A percentile compares a stretch with the other conserved stretches of the same genome.
Evolutionary conservation across 1,139 yeast species (phyloP).

Genomic region (Nakaseomyces bracarensis): DNA sequence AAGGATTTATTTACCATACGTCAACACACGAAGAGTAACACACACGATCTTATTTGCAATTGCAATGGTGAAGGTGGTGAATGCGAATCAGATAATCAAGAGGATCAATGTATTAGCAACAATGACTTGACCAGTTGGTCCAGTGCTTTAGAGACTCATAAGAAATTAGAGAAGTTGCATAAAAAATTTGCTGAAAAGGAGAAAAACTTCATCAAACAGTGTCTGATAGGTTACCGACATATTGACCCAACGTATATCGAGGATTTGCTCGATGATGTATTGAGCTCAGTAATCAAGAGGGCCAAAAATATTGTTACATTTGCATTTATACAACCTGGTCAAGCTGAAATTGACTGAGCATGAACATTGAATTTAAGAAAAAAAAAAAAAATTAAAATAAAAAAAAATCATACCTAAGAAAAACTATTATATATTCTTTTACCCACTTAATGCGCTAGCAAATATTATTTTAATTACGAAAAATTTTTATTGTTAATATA

Average conservation of each 20-base stretch:
- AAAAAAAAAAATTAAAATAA: too few relatives aligned
- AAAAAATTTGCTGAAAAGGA: conserved; percentile 28
- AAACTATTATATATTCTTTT: too few relatives aligned
- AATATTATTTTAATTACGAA: too few relatives aligned
- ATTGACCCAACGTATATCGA: conserved; percentile 37
- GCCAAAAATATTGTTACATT: conserved; percentile 19
- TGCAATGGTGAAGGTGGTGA: conserved; percentile 45
- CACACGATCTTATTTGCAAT: conserved; percentile 74
- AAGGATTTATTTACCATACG: conserved; percentile 64
- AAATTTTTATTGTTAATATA: too few relatives aligned
- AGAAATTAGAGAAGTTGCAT: conserved; percentile 30
- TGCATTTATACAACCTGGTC: conserved; percentile 25
- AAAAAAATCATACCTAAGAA: too few relatives aligned
- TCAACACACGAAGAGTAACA: conserved; percentile 50
- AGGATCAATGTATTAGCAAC: too few relatives aligned
- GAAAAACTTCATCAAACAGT: conserved; percentile 43
- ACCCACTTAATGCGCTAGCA: too few relatives aligned
- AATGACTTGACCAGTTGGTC: conserved; percentile 34
- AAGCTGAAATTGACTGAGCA: not conserved
- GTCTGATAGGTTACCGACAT: conserved; percentile 56
- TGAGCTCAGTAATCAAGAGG: conserved; percentile 18
- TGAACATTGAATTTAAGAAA: too few relatives aligned
- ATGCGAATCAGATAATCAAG: conserved; percentile 15
- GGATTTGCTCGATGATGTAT: conserved; percentile 18
- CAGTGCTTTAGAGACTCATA: conserved; percentile 44